phyloP scores from a whole-genome alignment of 2,329 filamentous ascomycete genomes.

The Aspergillus piperis region DNA sequence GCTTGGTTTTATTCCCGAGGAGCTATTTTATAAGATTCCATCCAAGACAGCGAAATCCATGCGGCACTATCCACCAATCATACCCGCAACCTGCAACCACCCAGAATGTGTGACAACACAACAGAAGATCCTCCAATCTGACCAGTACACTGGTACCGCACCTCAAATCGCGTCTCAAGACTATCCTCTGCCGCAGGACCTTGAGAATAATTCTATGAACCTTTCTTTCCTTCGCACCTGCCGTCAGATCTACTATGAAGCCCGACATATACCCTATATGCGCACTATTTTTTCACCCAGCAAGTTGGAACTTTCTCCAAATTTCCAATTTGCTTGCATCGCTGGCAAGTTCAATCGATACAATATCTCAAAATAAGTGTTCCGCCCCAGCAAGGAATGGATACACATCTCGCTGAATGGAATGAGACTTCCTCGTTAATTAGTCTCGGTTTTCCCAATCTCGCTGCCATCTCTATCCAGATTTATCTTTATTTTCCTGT shows the following conservation, averaged over 20 bases:
- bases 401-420: neutral
- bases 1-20: conserved; percentile 30
- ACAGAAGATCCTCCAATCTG: neutral
- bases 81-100: neutral
- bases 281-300: neutral
- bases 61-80: neutral
- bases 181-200: neutral
- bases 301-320: neutral
- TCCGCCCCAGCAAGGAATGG: neutral
- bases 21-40: neutral
- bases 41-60: neutral
- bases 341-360: neutral
- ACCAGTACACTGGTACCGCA: neutral
- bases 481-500: too few relatives aligned
- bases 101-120: neutral
- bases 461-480: too few relatives aligned
- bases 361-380: neutral
- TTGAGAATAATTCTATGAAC: neutral
- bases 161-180: neutral
- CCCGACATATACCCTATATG: neutral
- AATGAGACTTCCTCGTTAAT: neutral
- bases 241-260: neutral
- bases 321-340: neutral
- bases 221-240: neutral
- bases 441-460: too few relatives aligned